Conservation (phyloP, 2,329 filamentous ascomycete genomes). For the Diaporthe eres region DNA sequence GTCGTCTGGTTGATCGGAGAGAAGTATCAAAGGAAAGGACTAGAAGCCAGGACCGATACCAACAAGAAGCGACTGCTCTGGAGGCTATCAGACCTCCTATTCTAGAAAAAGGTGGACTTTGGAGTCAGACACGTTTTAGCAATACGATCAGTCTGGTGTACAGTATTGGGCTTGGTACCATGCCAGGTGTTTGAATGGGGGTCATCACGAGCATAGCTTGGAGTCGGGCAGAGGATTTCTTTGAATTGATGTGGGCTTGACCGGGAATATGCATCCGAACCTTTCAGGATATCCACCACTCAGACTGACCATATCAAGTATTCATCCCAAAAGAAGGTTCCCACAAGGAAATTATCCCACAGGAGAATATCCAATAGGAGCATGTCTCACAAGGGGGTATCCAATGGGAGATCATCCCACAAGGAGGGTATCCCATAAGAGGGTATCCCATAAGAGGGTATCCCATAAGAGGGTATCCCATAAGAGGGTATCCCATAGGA, state of each 20-base stretch:
- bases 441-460: too few relatives aligned
- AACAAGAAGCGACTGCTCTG: background rate
- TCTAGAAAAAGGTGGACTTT: background rate
- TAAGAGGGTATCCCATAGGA: too few relatives aligned
- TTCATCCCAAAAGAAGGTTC: too few relatives aligned
- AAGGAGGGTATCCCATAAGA: too few relatives aligned
- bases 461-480: too few relatives aligned
- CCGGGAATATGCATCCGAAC: background rate
- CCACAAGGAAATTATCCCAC: too few relatives aligned
- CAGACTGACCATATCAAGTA: background rate
- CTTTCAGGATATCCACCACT: background rate
- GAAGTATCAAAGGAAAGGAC: background rate
- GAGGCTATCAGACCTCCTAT: too few relatives aligned
- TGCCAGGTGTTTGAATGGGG: background rate
- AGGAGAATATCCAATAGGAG: too few relatives aligned
- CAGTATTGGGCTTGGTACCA: background rate
- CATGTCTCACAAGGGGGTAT: too few relatives aligned
- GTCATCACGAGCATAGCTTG: slow-evolving; percentile 26
- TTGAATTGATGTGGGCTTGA: background rate
- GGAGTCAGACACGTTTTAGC: background rate
- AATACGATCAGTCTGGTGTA: background rate
- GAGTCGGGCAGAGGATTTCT: slow-evolving; percentile 24
- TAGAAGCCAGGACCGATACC: too few relatives aligned
- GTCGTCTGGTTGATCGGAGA: background rate
- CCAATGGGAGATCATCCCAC: too few relatives aligned